phyloP scores from a whole-genome alignment of 2,329 filamentous ascomycete genomes.

The Sporothrix mexicana region DNA sequence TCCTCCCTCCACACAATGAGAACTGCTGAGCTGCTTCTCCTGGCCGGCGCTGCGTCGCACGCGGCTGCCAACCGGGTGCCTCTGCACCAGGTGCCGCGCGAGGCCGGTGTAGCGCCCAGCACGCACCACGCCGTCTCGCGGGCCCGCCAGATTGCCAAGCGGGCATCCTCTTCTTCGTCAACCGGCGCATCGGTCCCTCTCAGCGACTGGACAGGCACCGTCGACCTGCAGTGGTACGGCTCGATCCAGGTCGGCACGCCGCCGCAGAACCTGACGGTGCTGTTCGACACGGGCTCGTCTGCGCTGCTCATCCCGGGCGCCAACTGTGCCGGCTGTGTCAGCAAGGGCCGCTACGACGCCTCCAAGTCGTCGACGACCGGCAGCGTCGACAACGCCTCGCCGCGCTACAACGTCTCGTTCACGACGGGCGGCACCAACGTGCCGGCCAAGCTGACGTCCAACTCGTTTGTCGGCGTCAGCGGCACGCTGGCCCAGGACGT shows the following conservation, averaged over 20 bases:
- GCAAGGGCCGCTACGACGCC: constrained; percentile 39
- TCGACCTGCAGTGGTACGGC: constrained; percentile 37
- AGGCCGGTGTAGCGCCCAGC: neutral
- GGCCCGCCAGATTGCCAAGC: neutral
- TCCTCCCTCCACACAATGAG: neutral
- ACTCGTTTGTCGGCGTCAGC: constrained; percentile 28
- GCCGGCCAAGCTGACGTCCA: constrained; percentile 39
- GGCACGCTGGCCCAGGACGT: constrained; percentile 41
- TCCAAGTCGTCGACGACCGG: constrained; percentile 35
- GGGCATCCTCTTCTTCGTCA: neutral
- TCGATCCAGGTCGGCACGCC: constrained; percentile 36
- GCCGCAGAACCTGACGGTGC: constrained; percentile 43
- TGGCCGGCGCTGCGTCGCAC: constrained; percentile 3
- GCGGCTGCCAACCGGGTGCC: constrained; percentile 6
- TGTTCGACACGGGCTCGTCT: constrained; percentile 44
- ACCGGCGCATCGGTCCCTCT: constrained; percentile 5
- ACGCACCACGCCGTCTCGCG: neutral
- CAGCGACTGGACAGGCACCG: constrained; percentile 28
- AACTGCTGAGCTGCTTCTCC: constrained; percentile 13
- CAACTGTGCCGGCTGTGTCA: constrained; percentile 42
- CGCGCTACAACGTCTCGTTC: constrained; percentile 38
- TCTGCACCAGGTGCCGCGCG: constrained; percentile 13
- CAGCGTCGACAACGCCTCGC: neutral
- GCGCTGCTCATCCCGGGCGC: constrained; percentile 42
- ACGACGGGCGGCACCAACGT: constrained; percentile 41